Evolutionary conservation across 805 yeast genomes (phyloP).

Genomic region (Myxozyma nipponensis): DNA sequence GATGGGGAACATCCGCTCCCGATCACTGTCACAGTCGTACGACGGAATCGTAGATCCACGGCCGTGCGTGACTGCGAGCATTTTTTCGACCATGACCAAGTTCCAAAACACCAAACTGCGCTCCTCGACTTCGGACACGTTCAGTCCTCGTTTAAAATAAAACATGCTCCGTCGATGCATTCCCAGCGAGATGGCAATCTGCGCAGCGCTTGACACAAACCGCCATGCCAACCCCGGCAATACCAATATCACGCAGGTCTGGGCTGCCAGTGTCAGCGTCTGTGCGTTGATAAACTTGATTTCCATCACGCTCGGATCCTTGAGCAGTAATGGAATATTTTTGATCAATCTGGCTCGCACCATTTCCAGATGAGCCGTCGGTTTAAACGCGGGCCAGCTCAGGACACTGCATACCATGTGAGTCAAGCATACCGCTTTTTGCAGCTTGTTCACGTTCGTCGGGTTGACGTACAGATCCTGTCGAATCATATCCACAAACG

Average conservation of each 20-base stretch:
- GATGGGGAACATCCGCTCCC: neutral
- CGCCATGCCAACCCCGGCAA: slow-evolving; percentile 17
- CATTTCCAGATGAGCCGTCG: slow-evolving; percentile 2
- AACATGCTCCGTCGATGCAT: slow-evolving; percentile 14
- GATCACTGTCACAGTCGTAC: slow-evolving; percentile 15
- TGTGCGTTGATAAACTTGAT: slow-evolving; percentile 13
- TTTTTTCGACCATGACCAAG: slow-evolving; percentile 6
- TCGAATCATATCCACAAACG: slow-evolving; percentile 5
- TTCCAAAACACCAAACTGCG: slow-evolving; percentile 11
- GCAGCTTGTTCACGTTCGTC: neutral
- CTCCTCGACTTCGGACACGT: slow-evolving; percentile 10
- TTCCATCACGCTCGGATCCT: slow-evolving; percentile 11
- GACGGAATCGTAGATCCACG: slow-evolving; percentile 14
- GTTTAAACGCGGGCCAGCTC: slow-evolving; percentile 3
- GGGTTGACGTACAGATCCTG: slow-evolving; percentile 8
- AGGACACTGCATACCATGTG: slow-evolving; percentile 6
- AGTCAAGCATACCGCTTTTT: slow-evolving; percentile 13
- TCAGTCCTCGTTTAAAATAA: slow-evolving; percentile 11
- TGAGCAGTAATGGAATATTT: slow-evolving; percentile 10
- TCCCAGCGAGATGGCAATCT: slow-evolving; percentile 11
- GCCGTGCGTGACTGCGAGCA: slow-evolving; percentile 14
- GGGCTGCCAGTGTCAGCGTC: slow-evolving; percentile 7
- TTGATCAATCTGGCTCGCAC: slow-evolving; percentile 4
- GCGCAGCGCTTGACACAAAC: slow-evolving; percentile 9
- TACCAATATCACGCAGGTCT: neutral